These are phyloP conservation scores for Talaromyces thailandensis DNA, from an alignment of 495 filamentous ascomycete genomes.

Conservation along the genomic window DNA sequence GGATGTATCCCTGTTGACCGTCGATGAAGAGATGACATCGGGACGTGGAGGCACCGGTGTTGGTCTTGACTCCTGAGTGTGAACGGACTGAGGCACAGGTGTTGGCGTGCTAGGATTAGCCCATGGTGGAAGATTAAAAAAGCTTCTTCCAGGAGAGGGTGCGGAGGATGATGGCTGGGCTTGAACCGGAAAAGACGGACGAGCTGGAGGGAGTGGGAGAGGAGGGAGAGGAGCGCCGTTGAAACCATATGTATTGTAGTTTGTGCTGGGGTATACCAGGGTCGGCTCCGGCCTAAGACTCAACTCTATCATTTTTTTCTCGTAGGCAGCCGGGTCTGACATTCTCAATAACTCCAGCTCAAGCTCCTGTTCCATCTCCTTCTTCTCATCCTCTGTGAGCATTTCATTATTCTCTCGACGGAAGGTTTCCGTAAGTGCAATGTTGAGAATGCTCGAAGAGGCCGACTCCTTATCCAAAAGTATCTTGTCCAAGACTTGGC, in stretches of 20 bases:
- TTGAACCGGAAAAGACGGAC: not conserved
- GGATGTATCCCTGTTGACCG: not conserved
- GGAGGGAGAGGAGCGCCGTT: not conserved
- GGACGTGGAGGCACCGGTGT: not conserved
- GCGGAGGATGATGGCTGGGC: not conserved
- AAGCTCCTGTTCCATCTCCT: conserved; percentile 33
- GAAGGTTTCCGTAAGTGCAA: conserved; percentile 51
- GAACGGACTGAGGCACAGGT: not conserved
- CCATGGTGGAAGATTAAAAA: not conserved
- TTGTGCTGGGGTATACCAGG: not conserved
- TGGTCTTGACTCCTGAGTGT: not conserved
- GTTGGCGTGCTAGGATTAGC: not conserved
- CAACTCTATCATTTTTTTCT: conserved; percentile 10
- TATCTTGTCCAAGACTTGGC: conserved; percentile 58
- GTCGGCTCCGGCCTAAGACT: not conserved
- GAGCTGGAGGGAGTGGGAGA: not conserved
- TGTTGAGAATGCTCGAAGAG: conserved; percentile 37
- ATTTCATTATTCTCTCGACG: conserved; percentile 45
- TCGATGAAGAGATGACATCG: not conserved
- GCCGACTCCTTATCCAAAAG: conserved; percentile 25
- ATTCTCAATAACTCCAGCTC: conserved; percentile 37
- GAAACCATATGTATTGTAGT: not conserved
- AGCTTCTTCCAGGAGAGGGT: not conserved
- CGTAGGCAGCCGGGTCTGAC: conserved; percentile 30
- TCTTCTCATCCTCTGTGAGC: conserved; percentile 46